Base-by-base conservation (phyloP, 2,329 filamentous ascomycete genomes). In the Hypoxylon sp. region DNA sequence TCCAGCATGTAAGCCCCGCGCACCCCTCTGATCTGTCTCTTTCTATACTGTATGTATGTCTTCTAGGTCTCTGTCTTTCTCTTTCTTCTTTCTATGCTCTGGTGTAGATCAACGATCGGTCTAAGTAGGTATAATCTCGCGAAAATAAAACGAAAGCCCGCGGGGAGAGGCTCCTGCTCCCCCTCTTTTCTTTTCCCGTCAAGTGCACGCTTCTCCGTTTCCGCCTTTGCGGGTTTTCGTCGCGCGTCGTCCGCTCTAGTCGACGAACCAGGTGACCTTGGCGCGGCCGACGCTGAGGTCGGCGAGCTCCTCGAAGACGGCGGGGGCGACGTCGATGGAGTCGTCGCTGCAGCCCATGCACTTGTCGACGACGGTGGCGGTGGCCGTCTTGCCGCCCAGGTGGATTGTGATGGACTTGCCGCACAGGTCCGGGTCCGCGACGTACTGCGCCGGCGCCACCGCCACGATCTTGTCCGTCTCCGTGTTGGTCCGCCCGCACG, bases 301-400 rank as follows among this genome's bases (percentile, higher is more conserved):
- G 15, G 53, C 67, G n/a, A 72, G 41, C 13, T 58, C 23, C 53
- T 63, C 18, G 56, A 73, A 74, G 26, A 72, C 68, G 55, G 67
- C 37, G 3, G 69, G 62, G 8, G 71, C 69, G 53, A 73, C 72
- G 35, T 73, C 71, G 63, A 74, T 69, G 45, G 62, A 48, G 6
- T 62, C 64, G 26, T 49, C 52, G 6, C 56, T 53, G 60, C 72
- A 74, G 27, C 38, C 48, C 15, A 64, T 59, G 60, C 72, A 74
- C 60, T 70, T 70, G 62, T 73, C 72, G 42, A 68, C 71, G 41
- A 74, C 66, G 20, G 51, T 67, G 50, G 69, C 72, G 8, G 42
- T 50, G 11, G 56, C 46, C 11, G 61, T 68, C 58, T 66, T 64
- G 48, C 64, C 67, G 52, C 57, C 61, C 20, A 64, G 46, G 43